Conservation (phyloP, 495 filamentous ascomycete genomes). For the Collariella sp. region DNA sequence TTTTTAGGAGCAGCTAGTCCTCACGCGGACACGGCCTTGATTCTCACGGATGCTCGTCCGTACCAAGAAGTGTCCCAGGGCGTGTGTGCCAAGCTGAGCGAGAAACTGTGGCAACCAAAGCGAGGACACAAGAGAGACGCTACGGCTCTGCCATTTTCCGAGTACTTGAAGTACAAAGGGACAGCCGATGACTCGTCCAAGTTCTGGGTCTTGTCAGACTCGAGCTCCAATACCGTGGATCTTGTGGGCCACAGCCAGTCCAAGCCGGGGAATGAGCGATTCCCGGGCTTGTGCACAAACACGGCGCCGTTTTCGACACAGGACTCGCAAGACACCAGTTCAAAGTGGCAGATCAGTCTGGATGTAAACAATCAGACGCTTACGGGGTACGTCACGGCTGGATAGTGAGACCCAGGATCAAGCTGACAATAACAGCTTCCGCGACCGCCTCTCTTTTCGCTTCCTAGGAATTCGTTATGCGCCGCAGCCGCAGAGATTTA, state of each 20-base stretch:
- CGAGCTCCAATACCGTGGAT: slow-evolving; percentile 5
- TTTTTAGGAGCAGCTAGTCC: slow-evolving; percentile 29
- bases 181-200: slow-evolving; percentile 14
- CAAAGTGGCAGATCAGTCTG: slow-evolving; percentile 37
- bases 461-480: slow-evolving; percentile 39
- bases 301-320: slow-evolving; percentile 38
- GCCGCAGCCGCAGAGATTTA: slow-evolving; percentile 33
- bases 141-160: slow-evolving; percentile 27
- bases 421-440: slow-evolving; percentile 25
- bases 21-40: slow-evolving; percentile 30
- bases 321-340: slow-evolving; percentile 30
- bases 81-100: slow-evolving; percentile 25
- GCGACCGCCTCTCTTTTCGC: slow-evolving; percentile 46
- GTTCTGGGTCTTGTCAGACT: slow-evolving; percentile 32
- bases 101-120: slow-evolving; percentile 35
- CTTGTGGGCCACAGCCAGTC: neutral
- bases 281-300: slow-evolving; percentile 39
- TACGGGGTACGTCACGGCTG: slow-evolving; percentile 29
- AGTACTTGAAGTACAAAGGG: slow-evolving; percentile 32
- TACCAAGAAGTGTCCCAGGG: neutral
- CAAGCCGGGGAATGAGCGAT: neutral
- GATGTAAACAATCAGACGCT: slow-evolving; percentile 36
- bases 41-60: slow-evolving; percentile 29
- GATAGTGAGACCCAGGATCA: neutral
- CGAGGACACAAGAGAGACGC: slow-evolving; percentile 17